Evolutionary conservation across 306 rosid genomes (phyloP), one percentile per base, ranked within the genome.

Genomic region (Cucurbita maxima): DNA sequence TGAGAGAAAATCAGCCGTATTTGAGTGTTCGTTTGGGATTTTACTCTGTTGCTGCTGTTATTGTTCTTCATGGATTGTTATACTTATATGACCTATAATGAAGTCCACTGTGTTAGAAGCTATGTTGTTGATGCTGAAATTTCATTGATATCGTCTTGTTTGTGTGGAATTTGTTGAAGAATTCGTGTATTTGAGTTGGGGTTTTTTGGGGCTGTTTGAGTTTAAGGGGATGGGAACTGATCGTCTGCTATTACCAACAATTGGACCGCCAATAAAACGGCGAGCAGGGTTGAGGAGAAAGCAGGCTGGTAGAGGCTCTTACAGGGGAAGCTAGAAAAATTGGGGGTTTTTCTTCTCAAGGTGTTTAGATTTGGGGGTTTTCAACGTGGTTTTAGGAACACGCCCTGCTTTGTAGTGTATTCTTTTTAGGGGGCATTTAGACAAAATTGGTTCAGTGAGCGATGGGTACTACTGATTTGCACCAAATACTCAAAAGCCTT

Each of bases 301-400:
- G 77, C 99, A 95, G 84, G 99, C 99, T 67, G 97, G 99, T 82
- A 85, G 99, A 91, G 99, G 99, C 20, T 95, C 99, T 15, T 95
- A 95, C 41, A 86, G 99, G 81, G 99, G 96, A 68, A 95, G 99
- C 86, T 94, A 92, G 96, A 79, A 50, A 53, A 68, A 63, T 40
- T 41, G 66, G 58, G 55, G 22, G 47, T 40, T 69, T 72, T 18
- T 38, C 12, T 60, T 61, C 38, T 57, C 57, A 70, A 71, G 73
- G 76, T 5, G n/a, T 74, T 74, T 37, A 60, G 45, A 58, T 74
- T 76, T 63, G 51, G 51, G 76, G 34, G 10, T 51, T 60, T 59
- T 45, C 57, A 45, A 60, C 44, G 66, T 61, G 9, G 25, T 43
- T 74, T 13, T 43, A 57, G 68, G 57, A 45, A 47, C 51, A 10